Conservation (phyloP, 352 stramenopile species). For the Globisporangium barbulae region DNA sequence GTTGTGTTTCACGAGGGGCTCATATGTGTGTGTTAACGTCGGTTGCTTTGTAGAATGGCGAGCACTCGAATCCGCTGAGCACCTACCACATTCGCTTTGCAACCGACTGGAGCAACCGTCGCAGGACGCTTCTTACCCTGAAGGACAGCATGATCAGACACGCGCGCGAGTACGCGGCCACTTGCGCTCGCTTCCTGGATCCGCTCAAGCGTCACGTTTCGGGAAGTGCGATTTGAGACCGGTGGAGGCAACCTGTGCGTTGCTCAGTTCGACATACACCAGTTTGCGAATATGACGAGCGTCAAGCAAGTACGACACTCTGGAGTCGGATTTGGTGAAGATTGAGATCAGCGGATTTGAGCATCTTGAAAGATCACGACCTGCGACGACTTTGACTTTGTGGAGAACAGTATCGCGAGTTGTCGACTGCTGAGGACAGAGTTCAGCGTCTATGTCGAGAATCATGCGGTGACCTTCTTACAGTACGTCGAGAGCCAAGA, state of each 20-base stretch:
- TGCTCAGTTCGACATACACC: slow-evolving; percentile 36
- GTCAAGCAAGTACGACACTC: background rate
- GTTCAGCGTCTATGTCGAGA: slow-evolving; percentile 15
- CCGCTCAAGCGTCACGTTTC: slow-evolving; percentile 28
- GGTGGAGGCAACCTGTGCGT: slow-evolving; percentile 38
- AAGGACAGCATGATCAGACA: slow-evolving; percentile 35
- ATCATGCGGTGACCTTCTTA: background rate
- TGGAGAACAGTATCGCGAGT: slow-evolving; percentile 26
- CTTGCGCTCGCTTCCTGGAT: slow-evolving; percentile 41
- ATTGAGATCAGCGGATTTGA: background rate
- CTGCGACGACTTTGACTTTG: too few relatives aligned
- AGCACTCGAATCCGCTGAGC: slow-evolving; percentile 26
- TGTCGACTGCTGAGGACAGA: slow-evolving; percentile 34
- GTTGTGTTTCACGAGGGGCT: too few relatives aligned
- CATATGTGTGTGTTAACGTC: too few relatives aligned
- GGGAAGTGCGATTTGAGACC: slow-evolving; percentile 41
- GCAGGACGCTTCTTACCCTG: slow-evolving; percentile 25
- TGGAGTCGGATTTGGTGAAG: background rate
- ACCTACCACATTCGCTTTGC: slow-evolving; percentile 38
- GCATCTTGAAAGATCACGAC: slow-evolving; percentile 19
- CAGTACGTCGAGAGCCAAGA: background rate
- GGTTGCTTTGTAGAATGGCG: too few relatives aligned
- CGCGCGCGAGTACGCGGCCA: slow-evolving; percentile 32
- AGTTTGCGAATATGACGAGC: background rate
- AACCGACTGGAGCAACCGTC: slow-evolving; percentile 25